Conservation (phyloP, 371 early-diverging fungal species). For the Actinomortierella ambigua region DNA sequence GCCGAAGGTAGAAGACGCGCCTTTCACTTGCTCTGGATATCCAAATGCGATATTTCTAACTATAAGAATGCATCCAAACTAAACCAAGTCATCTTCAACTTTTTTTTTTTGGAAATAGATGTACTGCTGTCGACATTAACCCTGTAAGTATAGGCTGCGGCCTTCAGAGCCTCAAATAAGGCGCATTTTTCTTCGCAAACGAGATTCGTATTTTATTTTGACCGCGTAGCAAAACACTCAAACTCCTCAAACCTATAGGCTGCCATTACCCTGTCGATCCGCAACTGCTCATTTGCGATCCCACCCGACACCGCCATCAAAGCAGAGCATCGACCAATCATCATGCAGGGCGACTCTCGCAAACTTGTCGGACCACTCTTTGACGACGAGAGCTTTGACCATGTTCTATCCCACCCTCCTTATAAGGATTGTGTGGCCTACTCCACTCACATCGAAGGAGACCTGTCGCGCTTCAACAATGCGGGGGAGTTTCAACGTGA, state of each 20-base stretch:
- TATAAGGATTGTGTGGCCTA: slow-evolving; percentile 93
- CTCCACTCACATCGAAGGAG: slow-evolving; percentile 66
- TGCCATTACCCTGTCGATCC: slow-evolving; percentile 81
- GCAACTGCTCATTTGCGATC: slow-evolving; percentile 85
- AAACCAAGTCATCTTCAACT: background rate
- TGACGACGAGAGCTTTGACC: slow-evolving; percentile 75
- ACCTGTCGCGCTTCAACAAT: slow-evolving; percentile 78
- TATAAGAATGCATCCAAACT: no score
- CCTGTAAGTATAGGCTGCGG: slow-evolving; percentile 55
- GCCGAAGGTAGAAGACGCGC: slow-evolving; percentile 62
- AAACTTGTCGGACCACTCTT: slow-evolving; percentile 63
- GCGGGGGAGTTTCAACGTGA: slow-evolving; percentile 77
- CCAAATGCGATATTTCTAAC: no score
- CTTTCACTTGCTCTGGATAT: background rate
- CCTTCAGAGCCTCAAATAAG: background rate
- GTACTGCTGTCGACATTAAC: slow-evolving; percentile 89
- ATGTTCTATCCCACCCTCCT: slow-evolving; percentile 90
- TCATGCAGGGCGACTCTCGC: slow-evolving; percentile 82
- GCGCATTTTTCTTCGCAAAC: background rate
- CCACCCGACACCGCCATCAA: slow-evolving; percentile 65
- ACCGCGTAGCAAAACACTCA: no score
- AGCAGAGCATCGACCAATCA: slow-evolving; percentile 82
- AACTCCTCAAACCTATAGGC: slow-evolving; percentile 49
- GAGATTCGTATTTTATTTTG: background rate
- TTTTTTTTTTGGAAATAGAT: slow-evolving; percentile 45